Percentiles rank a stretch among this genome's conserved stretches.
Conservation (phyloP, 2,329 filamentous ascomycete species). For the Diplodia mutila region DNA sequence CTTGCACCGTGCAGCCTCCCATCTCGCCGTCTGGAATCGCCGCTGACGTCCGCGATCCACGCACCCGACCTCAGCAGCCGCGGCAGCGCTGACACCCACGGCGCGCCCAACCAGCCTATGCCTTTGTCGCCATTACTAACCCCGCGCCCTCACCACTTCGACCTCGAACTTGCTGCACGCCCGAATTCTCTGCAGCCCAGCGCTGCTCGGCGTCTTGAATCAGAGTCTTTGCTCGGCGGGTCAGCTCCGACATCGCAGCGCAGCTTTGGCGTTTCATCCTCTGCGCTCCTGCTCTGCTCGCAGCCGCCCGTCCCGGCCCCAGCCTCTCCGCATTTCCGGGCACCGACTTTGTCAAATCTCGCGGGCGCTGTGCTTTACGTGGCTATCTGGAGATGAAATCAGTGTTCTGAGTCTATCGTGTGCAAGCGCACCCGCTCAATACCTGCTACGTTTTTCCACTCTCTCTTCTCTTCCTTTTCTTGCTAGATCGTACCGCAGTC, state of each 20-base stretch:
- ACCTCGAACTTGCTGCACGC: neutral
- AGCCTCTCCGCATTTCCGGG: no score
- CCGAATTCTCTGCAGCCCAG: neutral
- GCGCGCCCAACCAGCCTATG: slow-evolving; percentile 1
- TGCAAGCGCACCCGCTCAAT: no score
- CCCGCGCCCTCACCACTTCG: neutral
- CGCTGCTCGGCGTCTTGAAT: neutral
- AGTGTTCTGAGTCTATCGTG: no score
- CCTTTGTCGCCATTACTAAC: slow-evolving; percentile 13
- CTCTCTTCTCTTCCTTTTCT: no score
- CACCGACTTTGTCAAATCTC: no score
- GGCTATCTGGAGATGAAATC: no score
- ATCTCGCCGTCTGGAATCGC: neutral
- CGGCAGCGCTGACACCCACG: neutral
- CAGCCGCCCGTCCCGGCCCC: neutral
- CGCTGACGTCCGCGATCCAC: neutral
- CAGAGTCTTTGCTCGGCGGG: neutral
- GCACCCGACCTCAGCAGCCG: no score
- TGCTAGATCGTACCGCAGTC: no score
- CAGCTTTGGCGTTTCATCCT: neutral
- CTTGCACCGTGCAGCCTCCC: neutral
- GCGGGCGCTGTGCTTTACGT: neutral
- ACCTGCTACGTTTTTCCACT: no score
- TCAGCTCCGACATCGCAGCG: neutral
- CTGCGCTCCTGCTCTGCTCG: neutral